A percentile compares a stretch with the other conserved stretches of the same genome.
These are phyloP conservation scores for Chrysoporthe austroafricana DNA, from an alignment of 2,329 filamentous ascomycete genomes.

Conservation along the genomic window DNA sequence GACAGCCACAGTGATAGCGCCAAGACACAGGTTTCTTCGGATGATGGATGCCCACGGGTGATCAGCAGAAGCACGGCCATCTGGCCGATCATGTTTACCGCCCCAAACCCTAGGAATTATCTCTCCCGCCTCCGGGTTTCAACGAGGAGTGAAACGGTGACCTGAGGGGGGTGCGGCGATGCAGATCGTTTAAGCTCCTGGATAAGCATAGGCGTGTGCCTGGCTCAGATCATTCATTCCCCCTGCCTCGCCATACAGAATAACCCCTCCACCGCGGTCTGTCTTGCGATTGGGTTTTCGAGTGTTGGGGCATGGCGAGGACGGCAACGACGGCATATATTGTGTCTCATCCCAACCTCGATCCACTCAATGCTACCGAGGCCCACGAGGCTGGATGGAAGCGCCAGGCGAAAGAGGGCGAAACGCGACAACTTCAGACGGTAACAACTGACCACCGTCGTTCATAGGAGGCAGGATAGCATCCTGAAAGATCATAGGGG, in stretches of 20 bases:
- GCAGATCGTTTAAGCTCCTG: background rate
- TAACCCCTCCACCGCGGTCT: background rate
- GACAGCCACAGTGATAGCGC: background rate
- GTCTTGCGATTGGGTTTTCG: background rate
- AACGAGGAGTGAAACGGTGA: background rate
- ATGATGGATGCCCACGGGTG: conserved; percentile 2
- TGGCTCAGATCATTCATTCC: background rate
- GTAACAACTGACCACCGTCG: background rate
- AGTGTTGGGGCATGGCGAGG: background rate
- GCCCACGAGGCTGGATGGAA: background rate
- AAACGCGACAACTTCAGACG: conserved; percentile 1
- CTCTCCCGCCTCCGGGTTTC: background rate
- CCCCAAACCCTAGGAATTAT: background rate
- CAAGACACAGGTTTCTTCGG: background rate
- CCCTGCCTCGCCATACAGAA: background rate
- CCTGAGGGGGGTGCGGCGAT: background rate
- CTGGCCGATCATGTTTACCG: background rate
- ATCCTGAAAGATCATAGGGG: background rate
- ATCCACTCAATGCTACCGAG: background rate
- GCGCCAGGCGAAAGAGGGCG: background rate
- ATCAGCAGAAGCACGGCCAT: background rate
- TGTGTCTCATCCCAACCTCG: background rate
- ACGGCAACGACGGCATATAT: background rate
- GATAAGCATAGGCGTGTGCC: background rate
- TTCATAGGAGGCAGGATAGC: background rate